Percentiles rank a stretch among this genome's conserved stretches.
These are phyloP conservation scores for Podospora fimiseda DNA, from an alignment of 495 filamentous ascomycete genomes.

Conservation along the genomic window DNA sequence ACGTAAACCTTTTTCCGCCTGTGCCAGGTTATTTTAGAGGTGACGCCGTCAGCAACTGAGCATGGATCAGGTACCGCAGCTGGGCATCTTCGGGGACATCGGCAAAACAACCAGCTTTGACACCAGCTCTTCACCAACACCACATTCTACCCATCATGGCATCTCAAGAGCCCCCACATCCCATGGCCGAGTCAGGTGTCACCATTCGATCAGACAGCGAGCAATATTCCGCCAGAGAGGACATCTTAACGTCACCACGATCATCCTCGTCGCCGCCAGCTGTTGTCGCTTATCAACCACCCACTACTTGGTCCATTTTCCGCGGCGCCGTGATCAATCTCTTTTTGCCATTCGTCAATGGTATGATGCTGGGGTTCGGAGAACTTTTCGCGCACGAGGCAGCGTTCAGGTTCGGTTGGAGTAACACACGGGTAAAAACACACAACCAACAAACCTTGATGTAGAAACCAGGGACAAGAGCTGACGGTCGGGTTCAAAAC, in stretches of 20 bases:
- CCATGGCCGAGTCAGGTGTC: constrained; percentile 70
- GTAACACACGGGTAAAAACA: constrained; percentile 73
- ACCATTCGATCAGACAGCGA: constrained; percentile 89
- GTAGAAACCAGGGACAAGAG: background rate
- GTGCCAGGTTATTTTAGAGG: background rate
- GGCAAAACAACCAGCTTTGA: background rate
- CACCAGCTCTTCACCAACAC: background rate
- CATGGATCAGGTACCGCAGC: background rate
- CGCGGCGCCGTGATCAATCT: constrained; percentile 93
- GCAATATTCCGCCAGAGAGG: constrained; percentile 70
- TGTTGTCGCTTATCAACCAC: constrained; percentile 82
- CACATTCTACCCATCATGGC: constrained; percentile 26
- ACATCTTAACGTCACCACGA: constrained; percentile 53
- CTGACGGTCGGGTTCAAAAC: background rate
- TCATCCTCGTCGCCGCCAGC: constrained; percentile 59
- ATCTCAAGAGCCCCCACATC: constrained; percentile 47
- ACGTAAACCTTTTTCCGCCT: constrained; percentile 4
- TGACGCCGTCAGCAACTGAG: background rate
- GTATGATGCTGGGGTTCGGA: constrained; percentile 95
- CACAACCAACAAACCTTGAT: background rate
- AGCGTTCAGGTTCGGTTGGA: constrained; percentile 89
- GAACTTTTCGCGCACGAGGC: constrained; percentile 94
- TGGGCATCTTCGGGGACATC: background rate
- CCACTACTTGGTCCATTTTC: constrained; percentile 75
- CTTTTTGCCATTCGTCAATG: constrained; percentile 91